Conservation (phyloP, 2,329 filamentous ascomycete species). For the Sclerotinia trifoliorum region DNA sequence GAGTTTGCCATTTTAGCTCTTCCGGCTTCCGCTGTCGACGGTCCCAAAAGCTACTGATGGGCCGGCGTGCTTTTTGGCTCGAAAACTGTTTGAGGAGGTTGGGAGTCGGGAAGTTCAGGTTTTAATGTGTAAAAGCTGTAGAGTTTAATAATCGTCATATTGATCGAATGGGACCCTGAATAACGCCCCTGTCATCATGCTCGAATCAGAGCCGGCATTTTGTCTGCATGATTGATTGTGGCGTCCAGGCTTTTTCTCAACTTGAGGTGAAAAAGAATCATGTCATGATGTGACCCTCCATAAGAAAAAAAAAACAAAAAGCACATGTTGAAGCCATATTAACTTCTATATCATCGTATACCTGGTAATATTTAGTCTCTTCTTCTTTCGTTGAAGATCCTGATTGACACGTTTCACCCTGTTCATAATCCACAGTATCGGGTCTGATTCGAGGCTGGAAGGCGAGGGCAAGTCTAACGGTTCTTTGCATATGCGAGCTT, state of each 20-base stretch:
- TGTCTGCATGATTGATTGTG: neutral
- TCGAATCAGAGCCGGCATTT: neutral
- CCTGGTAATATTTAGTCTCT: slow-evolving; percentile 26
- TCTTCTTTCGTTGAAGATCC: slow-evolving; percentile 28
- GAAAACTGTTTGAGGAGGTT: slow-evolving; percentile 21
- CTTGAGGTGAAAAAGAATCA: slow-evolving; percentile 1
- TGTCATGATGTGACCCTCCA: neutral
- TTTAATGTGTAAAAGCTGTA: neutral
- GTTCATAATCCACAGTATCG: slow-evolving; percentile 27
- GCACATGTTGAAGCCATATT: slow-evolving; percentile 18
- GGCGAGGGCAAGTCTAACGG: slow-evolving; percentile 12
- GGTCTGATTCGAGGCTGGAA: slow-evolving; percentile 24
- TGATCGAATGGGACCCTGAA: neutral
- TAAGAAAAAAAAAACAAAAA: neutral
- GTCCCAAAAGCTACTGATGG: slow-evolving; percentile 22
- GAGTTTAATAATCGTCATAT: neutral
- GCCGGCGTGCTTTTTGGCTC: slow-evolving; percentile 23
- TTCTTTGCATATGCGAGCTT: slow-evolving; percentile 19
- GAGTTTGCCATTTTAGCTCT: slow-evolving; percentile 24
- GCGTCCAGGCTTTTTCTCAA: neutral
- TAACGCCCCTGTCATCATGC: neutral
- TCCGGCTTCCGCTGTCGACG: slow-evolving; percentile 28
- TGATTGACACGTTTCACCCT: slow-evolving; percentile 31
- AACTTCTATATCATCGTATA: slow-evolving; percentile 23
- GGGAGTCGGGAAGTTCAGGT: slow-evolving; percentile 3